Evolutionary conservation across 2,329 filamentous ascomycete species (phyloP), one percentile per base, ranked within the genome.

Genomic region (Parastagonospora avenae): DNA sequence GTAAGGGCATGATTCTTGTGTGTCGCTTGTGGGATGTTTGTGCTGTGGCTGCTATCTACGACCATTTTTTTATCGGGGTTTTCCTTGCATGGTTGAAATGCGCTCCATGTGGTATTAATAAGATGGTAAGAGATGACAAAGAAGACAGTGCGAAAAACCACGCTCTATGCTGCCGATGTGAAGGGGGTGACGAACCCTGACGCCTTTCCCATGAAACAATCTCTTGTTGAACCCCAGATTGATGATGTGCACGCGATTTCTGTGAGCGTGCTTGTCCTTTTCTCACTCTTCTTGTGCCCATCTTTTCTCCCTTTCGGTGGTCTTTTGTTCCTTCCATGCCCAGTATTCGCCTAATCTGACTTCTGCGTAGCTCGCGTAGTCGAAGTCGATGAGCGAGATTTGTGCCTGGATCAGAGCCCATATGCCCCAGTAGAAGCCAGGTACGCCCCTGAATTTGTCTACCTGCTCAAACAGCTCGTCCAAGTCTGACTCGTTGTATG

Each of bases 341-440:
- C 88, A 96, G 76, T 97, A 97, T 77, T 97, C 94, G 43, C 89
- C 87, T 5, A 99, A 79, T 48, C 94, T 82, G 12, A 88, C 76
- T 73, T 97, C 91, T 9, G 94, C 93, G 72, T 97, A 99, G 8
- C 83, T 85, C 37, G 91, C 90, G 71, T 99, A 99, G 76, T 99
- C 92, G 69, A 99, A 99, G 70, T 97, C 90, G 65, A 99, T 99
- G 59, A 93, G 85, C 9, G 91, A 96, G 60, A 99, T 97, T 47
- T 85, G 90, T 2, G 92, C 90, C 78, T 99, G 94, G 59, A 99
- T 97, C 57, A 95, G 79, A 7, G 92, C 89, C 94, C 94, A 99
- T 50, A 97, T 91, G 19, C 94, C 94, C 92, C 85, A 88, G 68
- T 86, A 88, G 69, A 99, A 91, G 7, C 94, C 94, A 0, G 94